Conservation (phyloP, 805 yeast genomes). For the Zygosaccharomyces rouxii region DNA sequence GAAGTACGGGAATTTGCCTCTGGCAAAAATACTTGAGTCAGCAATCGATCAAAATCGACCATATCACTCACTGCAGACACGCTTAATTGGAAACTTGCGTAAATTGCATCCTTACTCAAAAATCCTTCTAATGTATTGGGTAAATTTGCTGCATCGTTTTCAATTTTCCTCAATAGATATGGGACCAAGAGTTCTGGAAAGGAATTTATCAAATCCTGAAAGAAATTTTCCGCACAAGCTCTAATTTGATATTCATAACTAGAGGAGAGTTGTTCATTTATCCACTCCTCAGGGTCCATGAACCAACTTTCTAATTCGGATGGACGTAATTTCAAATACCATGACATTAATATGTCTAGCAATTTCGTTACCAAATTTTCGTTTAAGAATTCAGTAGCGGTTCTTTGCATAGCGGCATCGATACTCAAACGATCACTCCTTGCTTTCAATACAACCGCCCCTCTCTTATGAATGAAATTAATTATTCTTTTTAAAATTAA, state of each 20-base stretch:
- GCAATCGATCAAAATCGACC: slow-evolving; percentile 64
- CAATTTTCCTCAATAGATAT: slow-evolving; percentile 57
- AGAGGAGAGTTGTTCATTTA: slow-evolving; percentile 68
- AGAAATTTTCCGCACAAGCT: slow-evolving; percentile 83
- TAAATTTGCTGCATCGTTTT: slow-evolving; percentile 36
- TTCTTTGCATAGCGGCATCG: slow-evolving; percentile 47
- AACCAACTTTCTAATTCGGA: slow-evolving; percentile 78
- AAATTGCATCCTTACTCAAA: slow-evolving; percentile 69
- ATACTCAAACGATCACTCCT: slow-evolving; percentile 63
- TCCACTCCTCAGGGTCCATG: slow-evolving; percentile 89
- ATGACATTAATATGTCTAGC: slow-evolving; percentile 61
- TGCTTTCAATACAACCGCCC: slow-evolving; percentile 61
- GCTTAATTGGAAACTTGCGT: slow-evolving; percentile 79
- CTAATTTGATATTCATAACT: slow-evolving; percentile 82
- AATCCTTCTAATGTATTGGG: slow-evolving; percentile 42
- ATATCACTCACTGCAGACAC: slow-evolving; percentile 58
- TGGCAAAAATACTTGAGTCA: slow-evolving; percentile 62
- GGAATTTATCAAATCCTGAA: slow-evolving; percentile 63
- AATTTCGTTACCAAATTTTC: slow-evolving; percentile 51
- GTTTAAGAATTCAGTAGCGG: slow-evolving; percentile 55
- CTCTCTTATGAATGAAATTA: slow-evolving; percentile 57
- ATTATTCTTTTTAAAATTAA: slow-evolving; percentile 61
- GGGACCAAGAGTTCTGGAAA: slow-evolving; percentile 55
- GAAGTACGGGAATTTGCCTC: slow-evolving; percentile 40
- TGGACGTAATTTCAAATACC: slow-evolving; percentile 71